These are phyloP conservation scores for Cetradonia linearis DNA, from an alignment of 495 filamentous ascomycete genomes.

Conservation along the genomic window DNA sequence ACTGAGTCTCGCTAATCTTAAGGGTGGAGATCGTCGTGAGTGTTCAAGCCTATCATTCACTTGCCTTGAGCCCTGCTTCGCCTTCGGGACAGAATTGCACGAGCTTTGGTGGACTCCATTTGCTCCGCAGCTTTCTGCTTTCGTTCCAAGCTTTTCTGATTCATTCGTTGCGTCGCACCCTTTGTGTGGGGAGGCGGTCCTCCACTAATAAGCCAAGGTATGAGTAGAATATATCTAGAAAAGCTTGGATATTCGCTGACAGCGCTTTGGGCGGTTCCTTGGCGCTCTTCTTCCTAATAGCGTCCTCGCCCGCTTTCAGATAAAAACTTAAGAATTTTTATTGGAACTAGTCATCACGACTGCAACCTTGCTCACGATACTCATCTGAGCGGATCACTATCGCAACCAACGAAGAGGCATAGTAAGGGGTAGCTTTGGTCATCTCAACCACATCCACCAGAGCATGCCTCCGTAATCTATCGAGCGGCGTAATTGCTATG, in stretches of 20 bases:
- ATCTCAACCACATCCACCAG: background rate
- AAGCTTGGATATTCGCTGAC: background rate
- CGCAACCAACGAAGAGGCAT: background rate
- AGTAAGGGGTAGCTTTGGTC: background rate
- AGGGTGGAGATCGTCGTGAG: too few relatives aligned
- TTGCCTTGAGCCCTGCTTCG: too few relatives aligned
- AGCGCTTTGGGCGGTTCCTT: background rate
- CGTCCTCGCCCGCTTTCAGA: background rate
- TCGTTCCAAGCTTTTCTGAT: too few relatives aligned
- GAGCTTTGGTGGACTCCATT: too few relatives aligned
- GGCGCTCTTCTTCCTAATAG: background rate
- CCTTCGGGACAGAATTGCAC: too few relatives aligned
- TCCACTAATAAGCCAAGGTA: too few relatives aligned
- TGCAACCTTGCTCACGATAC: too few relatives aligned
- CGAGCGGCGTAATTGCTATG: background rate
- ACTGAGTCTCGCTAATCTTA: too few relatives aligned
- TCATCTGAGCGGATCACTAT: background rate
- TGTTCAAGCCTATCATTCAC: too few relatives aligned
- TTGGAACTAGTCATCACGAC: background rate
- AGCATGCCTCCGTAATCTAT: background rate
- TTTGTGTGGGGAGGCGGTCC: too few relatives aligned
- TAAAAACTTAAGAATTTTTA: background rate
- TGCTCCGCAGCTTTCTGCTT: too few relatives aligned
- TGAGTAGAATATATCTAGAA: background rate
- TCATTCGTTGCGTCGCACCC: too few relatives aligned